Percentiles rank a stretch among this genome's conserved stretches.
phyloP scores from a whole-genome alignment of 257 asterid genomes.

The Agastache rugosa region DNA sequence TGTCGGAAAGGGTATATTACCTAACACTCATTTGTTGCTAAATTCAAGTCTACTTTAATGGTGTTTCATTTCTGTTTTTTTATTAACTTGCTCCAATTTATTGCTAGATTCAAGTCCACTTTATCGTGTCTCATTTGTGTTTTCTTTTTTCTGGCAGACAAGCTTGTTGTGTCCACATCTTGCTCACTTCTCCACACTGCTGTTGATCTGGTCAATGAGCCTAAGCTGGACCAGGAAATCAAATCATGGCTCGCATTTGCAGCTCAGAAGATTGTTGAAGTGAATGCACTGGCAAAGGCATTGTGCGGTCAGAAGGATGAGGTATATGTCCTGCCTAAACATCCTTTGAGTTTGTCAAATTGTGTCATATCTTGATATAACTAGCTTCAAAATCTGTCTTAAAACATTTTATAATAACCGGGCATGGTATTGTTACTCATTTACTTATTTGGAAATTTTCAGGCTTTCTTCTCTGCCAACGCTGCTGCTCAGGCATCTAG shows the following conservation, averaged over 20 bases:
- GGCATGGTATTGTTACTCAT: background rate
- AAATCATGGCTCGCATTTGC: slow-evolving; percentile 35
- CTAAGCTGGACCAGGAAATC: slow-evolving; percentile 30
- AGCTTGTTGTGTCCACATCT: slow-evolving; percentile 95
- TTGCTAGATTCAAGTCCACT: slow-evolving; percentile 5
- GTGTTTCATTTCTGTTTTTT: background rate
- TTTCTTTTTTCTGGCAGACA: slow-evolving; percentile 56
- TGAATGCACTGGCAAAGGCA: slow-evolving; percentile 74
- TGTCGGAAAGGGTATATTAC: slow-evolving; percentile 29
- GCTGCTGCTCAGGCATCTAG: slow-evolving; percentile 95
- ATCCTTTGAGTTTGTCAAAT: background rate
- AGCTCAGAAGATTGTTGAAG: slow-evolving; percentile 33
- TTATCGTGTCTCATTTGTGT: background rate
- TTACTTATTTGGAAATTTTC: slow-evolving; percentile 25
- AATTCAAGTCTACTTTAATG: slow-evolving; percentile 16
- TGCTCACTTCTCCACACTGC: slow-evolving; percentile 95
- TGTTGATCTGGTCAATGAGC: slow-evolving; percentile 49
- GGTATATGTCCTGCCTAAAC: slow-evolving; percentile 47
- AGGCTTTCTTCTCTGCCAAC: slow-evolving; percentile 87
- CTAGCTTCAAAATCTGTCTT: background rate
- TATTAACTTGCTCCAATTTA: background rate
- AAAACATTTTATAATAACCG: background rate
- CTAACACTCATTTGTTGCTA: slow-evolving; percentile 13
- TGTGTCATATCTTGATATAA: background rate
- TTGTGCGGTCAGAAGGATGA: slow-evolving; percentile 79